Evolutionary conservation across 2,329 filamentous ascomycete species (phyloP), one percentile per base, ranked within the genome.

Genomic region (Tolypocladium tropicale): DNA sequence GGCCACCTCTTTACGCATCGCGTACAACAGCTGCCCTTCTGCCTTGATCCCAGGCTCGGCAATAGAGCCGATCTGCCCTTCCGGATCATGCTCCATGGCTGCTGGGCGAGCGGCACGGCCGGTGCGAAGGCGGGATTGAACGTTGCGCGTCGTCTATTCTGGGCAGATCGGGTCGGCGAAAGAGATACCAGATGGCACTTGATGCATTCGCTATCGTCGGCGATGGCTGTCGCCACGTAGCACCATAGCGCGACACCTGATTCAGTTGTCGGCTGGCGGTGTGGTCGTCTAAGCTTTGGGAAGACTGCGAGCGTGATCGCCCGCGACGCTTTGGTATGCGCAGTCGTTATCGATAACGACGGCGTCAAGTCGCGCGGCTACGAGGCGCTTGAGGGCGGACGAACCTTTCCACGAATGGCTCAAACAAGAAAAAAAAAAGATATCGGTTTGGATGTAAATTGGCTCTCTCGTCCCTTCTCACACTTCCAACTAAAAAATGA

Each of bases 1-100:
- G 30, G 89, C 88, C 57, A 96, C 89, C 68, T 90, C 86, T 58
- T 77, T 76, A 58, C 88, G 86, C 71, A 95, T 83, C 21, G 74
- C 64, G 30, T 71, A 68, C 51, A 88, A 78, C 14, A 89, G 75
- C 1, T 81, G 73, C n/a, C 76, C 77, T 23, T 82, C 77, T 53
- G 84, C 82, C 69, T 83, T 88, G 61, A 88, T 72, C 62, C 88
- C 88, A 28, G 84, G 85, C 62, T 79, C 76, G 53, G 78, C 75
- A 60, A 86, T 81, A 59, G 78, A 76, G 53, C 68, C 65, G 65
- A 83, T 77, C 12, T 63, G 69, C 25, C 64, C 68, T 53, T 70
- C 68, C 7, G 62, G 39, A 30, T 60, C 57, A 54, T 63, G 61
- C 16, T 68, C 68, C 69, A 71, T 72, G 54, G 51, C 51, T 53